A percentile compares a stretch with the other conserved stretches of the same genome.
These are phyloP conservation scores for Sequoiadendron giganteum DNA, from an alignment of 75 land plant genomes.

Conservation along the genomic window DNA sequence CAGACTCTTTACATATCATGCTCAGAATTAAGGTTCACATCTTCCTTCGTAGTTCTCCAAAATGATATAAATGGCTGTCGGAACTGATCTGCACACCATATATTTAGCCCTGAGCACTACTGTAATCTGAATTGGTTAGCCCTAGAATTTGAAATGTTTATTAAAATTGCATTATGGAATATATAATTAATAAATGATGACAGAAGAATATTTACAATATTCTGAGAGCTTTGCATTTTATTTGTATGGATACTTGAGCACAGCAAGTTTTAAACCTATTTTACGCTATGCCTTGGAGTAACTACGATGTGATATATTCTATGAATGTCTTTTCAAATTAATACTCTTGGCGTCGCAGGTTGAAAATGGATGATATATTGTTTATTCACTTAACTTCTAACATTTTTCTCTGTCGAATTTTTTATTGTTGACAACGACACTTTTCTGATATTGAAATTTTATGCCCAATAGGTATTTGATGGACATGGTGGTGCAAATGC, in stretches of 20 bases:
- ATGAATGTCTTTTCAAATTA: no score
- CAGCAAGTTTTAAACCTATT: not conserved
- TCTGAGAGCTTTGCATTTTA: not conserved
- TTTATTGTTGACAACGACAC: not conserved
- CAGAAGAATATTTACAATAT: not conserved
- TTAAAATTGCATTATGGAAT: not conserved
- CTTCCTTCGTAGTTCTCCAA: not conserved
- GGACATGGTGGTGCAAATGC: constrained; percentile 75
- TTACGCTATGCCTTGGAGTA: no score
- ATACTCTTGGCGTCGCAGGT: not conserved
- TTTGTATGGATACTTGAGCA: not conserved
- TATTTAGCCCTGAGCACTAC: not conserved
- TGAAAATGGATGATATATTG: not conserved
- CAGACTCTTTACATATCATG: not conserved
- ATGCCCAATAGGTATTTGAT: constrained; percentile 54
- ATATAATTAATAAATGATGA: not conserved
- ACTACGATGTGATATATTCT: not conserved
- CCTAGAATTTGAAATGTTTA: not conserved
- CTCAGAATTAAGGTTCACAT: not conserved
- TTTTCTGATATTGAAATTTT: not conserved
- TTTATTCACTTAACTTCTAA: not conserved
- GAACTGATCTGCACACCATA: not conserved
- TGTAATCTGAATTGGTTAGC: not conserved
- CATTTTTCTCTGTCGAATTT: not conserved
- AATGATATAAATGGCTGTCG: not conserved